Evolutionary conservation across 805 yeast genomes (phyloP).

Genomic region (Wickerhamomyces ciferrii): DNA sequence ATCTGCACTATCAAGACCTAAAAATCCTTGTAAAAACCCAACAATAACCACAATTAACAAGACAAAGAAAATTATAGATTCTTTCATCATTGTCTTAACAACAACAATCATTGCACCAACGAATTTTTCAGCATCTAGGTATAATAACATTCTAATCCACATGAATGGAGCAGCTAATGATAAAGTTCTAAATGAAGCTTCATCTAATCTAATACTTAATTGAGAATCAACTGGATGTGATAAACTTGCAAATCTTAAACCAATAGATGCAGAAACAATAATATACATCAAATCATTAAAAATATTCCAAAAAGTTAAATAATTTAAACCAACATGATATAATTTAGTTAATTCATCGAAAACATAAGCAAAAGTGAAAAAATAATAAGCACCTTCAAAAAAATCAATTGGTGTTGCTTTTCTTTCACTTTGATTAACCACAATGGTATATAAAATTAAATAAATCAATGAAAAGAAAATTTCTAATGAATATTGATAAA

Average conservation of each 20-base stretch:
- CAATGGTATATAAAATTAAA: constrained; percentile 53
- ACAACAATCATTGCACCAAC: constrained; percentile 90
- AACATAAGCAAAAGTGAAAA: constrained; percentile 62
- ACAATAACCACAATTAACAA: constrained; percentile 62
- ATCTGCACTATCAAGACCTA: constrained; percentile 85
- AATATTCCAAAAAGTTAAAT: constrained; percentile 73
- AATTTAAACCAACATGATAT: constrained; percentile 70
- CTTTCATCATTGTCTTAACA: constrained; percentile 80
- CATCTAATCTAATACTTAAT: constrained; percentile 35
- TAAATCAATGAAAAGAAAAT: constrained; percentile 62
- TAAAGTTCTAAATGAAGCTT: constrained; percentile 60
- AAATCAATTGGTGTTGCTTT: constrained; percentile 31
- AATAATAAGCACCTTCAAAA: constrained; percentile 52
- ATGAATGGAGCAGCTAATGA: constrained; percentile 82
- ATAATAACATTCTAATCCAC: constrained; percentile 77
- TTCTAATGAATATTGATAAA: constrained; percentile 73
- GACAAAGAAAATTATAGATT: constrained; percentile 77
- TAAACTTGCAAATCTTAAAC: constrained; percentile 41
- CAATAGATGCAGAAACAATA: constrained; percentile 46
- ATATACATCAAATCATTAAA: constrained; percentile 69
- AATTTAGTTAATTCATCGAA: constrained; percentile 66
- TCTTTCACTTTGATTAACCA: constrained; percentile 51
- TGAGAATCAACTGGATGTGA: constrained; percentile 19
- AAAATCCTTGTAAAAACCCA: constrained; percentile 83
- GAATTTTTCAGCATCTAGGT: constrained; percentile 72